Percentiles rank a stretch among this genome's conserved stretches.
Evolutionary conservation across 2,329 filamentous ascomycete genomes (phyloP).

Genomic region (Botrytis galanthina): DNA sequence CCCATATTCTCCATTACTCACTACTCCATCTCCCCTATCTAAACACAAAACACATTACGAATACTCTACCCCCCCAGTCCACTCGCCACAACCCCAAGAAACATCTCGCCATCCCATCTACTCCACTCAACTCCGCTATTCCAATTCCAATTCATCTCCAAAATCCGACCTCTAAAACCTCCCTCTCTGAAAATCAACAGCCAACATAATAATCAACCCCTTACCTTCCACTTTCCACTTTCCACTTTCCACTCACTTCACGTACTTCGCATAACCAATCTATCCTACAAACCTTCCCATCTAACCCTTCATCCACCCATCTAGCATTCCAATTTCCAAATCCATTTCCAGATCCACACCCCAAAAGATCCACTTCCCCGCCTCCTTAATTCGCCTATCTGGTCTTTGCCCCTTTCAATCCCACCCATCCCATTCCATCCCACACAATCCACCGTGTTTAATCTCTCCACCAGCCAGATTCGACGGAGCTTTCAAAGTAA

Average conservation of each 20-base stretch:
- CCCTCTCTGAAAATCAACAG: neutral
- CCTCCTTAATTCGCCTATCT: neutral
- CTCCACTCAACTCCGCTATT: too few relatives aligned
- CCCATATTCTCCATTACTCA: neutral
- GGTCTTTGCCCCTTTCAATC: neutral
- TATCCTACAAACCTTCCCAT: neutral
- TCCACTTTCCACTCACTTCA: neutral
- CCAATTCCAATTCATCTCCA: too few relatives aligned
- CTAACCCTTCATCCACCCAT: neutral
- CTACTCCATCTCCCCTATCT: neutral
- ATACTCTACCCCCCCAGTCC: neutral
- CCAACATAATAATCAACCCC: neutral
- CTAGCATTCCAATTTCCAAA: too few relatives aligned
- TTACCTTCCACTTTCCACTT: neutral
- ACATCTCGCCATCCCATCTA: neutral
- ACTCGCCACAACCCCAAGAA: neutral
- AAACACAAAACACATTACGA: neutral
- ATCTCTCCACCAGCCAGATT: neutral
- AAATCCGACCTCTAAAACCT: rapidly evolving
- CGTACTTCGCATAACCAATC: neutral
- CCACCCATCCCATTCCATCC: neutral
- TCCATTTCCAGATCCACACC: too few relatives aligned
- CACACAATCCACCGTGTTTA: neutral
- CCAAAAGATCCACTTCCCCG: neutral
- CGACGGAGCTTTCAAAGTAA: rapidly evolving